phyloP scores from a whole-genome alignment of 805 yeast genomes.

The Priceomyces melissophilus region DNA sequence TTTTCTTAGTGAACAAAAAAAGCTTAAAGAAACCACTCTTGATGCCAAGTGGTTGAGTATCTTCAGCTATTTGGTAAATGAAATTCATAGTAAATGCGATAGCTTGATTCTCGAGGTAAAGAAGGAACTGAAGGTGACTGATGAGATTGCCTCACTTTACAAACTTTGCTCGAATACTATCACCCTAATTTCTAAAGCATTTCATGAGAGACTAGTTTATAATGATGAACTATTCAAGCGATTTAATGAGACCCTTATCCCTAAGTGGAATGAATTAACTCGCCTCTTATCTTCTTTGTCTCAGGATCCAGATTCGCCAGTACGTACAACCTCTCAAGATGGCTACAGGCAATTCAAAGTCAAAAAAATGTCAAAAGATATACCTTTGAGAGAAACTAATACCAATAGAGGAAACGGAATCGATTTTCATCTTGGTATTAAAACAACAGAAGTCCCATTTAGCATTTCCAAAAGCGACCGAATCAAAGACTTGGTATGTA shows the following conservation, averaged over 20 bases:
- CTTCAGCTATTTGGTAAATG: conserved; percentile 45
- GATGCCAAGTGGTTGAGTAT: conserved; percentile 56
- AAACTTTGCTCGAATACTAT: conserved; percentile 38
- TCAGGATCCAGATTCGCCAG: neutral
- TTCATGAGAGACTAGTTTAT: conserved; percentile 35
- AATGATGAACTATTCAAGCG: conserved; percentile 19
- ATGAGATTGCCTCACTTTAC: conserved; percentile 30
- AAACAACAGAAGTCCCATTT: conserved; percentile 26
- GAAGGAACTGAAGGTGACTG: conserved; percentile 16
- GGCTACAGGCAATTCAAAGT: conserved; percentile 19
- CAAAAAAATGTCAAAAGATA: conserved; percentile 2
- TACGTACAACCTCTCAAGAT: conserved; percentile 4
- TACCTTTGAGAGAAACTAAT: neutral
- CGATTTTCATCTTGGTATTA: conserved; percentile 27
- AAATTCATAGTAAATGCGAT: conserved; percentile 26
- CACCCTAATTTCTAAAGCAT: conserved; percentile 30
- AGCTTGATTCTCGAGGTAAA: conserved; percentile 17
- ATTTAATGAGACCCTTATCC: conserved; percentile 24
- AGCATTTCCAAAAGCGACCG: conserved; percentile 30
- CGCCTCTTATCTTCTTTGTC: conserved; percentile 4
- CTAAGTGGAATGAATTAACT: conserved; percentile 24
- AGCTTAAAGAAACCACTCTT: conserved; percentile 44
- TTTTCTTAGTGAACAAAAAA: conserved; percentile 37
- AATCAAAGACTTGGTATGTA: conserved; percentile 19
- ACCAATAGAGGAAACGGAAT: conserved; percentile 23